Percentiles rank a stretch among this genome's conserved stretches.
These are phyloP conservation scores for Pelargonium hybrid DNA, from an alignment of 441 rosid species.

Conservation along the genomic window DNA sequence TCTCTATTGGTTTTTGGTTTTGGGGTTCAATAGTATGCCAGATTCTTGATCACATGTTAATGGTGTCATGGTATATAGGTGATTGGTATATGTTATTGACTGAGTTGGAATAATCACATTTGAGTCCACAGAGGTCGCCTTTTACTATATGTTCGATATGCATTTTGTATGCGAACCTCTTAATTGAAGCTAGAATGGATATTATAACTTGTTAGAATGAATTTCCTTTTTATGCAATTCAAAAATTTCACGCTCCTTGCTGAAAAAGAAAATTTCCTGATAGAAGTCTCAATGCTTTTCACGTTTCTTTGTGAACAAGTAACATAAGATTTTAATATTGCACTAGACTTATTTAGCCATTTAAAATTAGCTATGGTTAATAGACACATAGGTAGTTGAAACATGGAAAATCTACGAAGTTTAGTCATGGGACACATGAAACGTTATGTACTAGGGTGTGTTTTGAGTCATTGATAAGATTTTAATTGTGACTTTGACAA, in stretches of 20 bases:
- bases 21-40: neutral
- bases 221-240: too few relatives aligned
- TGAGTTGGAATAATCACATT: too few relatives aligned
- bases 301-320: too few relatives aligned
- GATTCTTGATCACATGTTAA: too few relatives aligned
- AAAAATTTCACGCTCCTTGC: too few relatives aligned
- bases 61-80: too few relatives aligned
- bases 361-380: neutral
- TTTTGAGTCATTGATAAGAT: neutral
- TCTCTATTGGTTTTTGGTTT: slow-evolving; percentile 5
- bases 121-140: neutral
- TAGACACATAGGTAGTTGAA: neutral
- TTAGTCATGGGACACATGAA: neutral
- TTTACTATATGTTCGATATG: neutral
- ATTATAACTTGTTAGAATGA: too few relatives aligned
- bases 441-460: neutral
- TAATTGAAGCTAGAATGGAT: neutral
- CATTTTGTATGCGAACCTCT: neutral
- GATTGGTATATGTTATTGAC: too few relatives aligned
- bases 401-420: neutral
- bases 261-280: too few relatives aligned
- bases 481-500: neutral
- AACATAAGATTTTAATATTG: neutral
- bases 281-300: too few relatives aligned
- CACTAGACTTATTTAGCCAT: neutral